Percentiles rank a stretch among this genome's conserved stretches.
Conservation (phyloP, 805 yeast genomes). For the Kodamaea sagamina region DNA sequence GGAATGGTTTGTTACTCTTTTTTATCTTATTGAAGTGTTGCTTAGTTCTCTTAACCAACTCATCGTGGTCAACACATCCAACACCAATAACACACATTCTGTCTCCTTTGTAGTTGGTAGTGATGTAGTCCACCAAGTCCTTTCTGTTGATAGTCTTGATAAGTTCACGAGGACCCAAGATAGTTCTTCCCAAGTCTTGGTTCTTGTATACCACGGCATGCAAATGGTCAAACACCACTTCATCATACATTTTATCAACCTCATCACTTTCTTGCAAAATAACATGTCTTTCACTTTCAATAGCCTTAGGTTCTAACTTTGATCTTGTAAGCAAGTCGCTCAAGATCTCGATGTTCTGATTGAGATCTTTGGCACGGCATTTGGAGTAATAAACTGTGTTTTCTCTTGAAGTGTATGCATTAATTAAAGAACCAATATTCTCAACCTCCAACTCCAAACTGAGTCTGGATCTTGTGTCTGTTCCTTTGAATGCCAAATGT, state of each 20-base stretch:
- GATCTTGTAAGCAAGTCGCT: slow-evolving; percentile 89
- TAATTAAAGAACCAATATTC: slow-evolving; percentile 93
- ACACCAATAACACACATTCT: slow-evolving; percentile 98
- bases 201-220: slow-evolving; percentile 89
- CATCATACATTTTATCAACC: slow-evolving; percentile 97
- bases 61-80: slow-evolving; percentile 88
- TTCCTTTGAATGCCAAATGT: slow-evolving; percentile 96
- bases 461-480: slow-evolving; percentile 74
- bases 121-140: slow-evolving; percentile 79
- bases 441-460: slow-evolving; percentile 91
- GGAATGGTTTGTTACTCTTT: slow-evolving; percentile 62
- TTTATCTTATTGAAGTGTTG: slow-evolving; percentile 74
- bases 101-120: slow-evolving; percentile 89
- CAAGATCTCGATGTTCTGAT: slow-evolving; percentile 81
- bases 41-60: slow-evolving; percentile 74
- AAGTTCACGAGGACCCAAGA: slow-evolving; percentile 89
- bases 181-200: slow-evolving; percentile 95
- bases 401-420: slow-evolving; percentile 98
- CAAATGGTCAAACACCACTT: slow-evolving; percentile 93
- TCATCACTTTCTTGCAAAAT: slow-evolving; percentile 96
- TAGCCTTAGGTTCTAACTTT: slow-evolving; percentile 76
- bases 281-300: slow-evolving; percentile 95
- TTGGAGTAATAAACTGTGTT: slow-evolving; percentile 96
- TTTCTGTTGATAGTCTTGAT: slow-evolving; percentile 75
- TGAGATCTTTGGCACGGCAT: slow-evolving; percentile 76